Percentiles rank a stretch among this genome's conserved stretches.
Evolutionary conservation across 2,329 filamentous ascomycete species (phyloP).

Genomic region (Exophiala dermatitidis): DNA sequence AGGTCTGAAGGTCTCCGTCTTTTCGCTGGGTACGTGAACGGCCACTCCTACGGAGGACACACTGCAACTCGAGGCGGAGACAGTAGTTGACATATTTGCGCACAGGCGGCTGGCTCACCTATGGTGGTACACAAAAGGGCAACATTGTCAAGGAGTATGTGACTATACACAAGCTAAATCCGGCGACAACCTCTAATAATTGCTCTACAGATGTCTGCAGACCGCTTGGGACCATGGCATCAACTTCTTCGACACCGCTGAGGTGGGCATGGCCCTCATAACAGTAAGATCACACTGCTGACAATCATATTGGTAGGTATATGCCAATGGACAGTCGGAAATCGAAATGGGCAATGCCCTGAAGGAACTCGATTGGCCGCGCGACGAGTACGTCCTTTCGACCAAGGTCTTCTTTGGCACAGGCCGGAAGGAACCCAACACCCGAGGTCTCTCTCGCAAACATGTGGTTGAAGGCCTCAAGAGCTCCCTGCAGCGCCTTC

Average conservation of each 20-base stretch:
- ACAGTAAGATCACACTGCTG: neutral
- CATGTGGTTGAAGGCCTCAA: conserved; percentile 62
- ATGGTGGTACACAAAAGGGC: conserved; percentile 48
- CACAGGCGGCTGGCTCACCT: conserved; percentile 35
- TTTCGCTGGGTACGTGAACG: conserved; percentile 49
- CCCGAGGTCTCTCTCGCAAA: conserved; percentile 59
- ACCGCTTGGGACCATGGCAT: conserved; percentile 52
- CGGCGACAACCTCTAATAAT: conserved; percentile 4
- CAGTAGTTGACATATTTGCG: neutral
- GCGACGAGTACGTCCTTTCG: conserved; percentile 51
- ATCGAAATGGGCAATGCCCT: conserved; percentile 50
- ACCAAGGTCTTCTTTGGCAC: conserved; percentile 47
- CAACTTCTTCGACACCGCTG: conserved; percentile 54
- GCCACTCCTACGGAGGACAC: neutral
- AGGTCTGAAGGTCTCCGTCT: conserved; percentile 65
- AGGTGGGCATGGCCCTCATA: conserved; percentile 30
- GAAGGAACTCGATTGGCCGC: conserved; percentile 51
- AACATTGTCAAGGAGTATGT: conserved; percentile 57
- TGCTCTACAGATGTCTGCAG: conserved; percentile 36
- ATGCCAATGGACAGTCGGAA: conserved; percentile 48
- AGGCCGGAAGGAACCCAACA: conserved; percentile 49
- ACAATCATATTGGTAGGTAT: conserved; percentile 29
- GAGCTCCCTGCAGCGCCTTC: conserved; percentile 52
- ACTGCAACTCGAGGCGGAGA: neutral
- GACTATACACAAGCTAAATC: no score